Evolutionary conservation across 2,329 filamentous ascomycete species (phyloP).

Genomic region (Malbranchea cinnamomea): DNA sequence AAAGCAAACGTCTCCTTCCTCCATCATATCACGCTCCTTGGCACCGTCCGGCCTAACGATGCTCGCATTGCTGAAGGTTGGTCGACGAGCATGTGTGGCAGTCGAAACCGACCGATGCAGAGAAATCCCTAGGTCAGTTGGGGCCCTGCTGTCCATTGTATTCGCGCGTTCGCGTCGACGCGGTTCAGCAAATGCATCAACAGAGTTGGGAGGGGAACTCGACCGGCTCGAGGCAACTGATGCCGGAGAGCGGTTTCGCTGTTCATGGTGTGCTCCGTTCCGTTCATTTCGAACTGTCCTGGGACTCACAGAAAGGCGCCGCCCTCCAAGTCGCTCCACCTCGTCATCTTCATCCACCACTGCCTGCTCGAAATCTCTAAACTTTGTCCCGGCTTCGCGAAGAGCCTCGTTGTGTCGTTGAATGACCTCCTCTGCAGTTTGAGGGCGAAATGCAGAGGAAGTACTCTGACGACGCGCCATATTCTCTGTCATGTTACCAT

Average conservation of each 20-base stretch:
- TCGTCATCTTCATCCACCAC: constrained; percentile 60
- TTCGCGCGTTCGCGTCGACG: constrained; percentile 65
- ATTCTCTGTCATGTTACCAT: constrained; percentile 25
- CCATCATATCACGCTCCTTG: constrained; percentile 20
- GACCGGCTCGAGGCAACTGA: constrained; percentile 48
- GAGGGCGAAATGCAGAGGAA: constrained; percentile 31
- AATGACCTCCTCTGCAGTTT: constrained; percentile 34
- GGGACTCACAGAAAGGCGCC: constrained; percentile 29
- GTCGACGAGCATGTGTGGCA: constrained; percentile 46
- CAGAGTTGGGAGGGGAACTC: constrained; percentile 82
- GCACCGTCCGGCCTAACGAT: constrained; percentile 36
- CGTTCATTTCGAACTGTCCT: constrained; percentile 21
- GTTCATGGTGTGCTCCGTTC: constrained; percentile 23
- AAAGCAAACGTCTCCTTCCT: constrained; percentile 83
- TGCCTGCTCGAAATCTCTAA: constrained; percentile 78
- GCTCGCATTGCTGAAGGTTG: constrained; percentile 44
- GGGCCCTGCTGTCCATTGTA: constrained; percentile 45
- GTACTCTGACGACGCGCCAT: constrained; percentile 22
- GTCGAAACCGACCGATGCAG: constrained; percentile 59
- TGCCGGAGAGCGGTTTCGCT: constrained; percentile 27
- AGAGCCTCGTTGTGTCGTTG: constrained; percentile 34
- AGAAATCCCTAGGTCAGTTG: constrained; percentile 41
- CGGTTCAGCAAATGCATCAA: constrained; percentile 90
- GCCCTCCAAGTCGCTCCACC: constrained; percentile 18
- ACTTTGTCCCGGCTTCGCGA: constrained; percentile 29